Evolutionary conservation across 257 asterid species (phyloP).

Genomic region (Jacaranda mimosifolia): DNA sequence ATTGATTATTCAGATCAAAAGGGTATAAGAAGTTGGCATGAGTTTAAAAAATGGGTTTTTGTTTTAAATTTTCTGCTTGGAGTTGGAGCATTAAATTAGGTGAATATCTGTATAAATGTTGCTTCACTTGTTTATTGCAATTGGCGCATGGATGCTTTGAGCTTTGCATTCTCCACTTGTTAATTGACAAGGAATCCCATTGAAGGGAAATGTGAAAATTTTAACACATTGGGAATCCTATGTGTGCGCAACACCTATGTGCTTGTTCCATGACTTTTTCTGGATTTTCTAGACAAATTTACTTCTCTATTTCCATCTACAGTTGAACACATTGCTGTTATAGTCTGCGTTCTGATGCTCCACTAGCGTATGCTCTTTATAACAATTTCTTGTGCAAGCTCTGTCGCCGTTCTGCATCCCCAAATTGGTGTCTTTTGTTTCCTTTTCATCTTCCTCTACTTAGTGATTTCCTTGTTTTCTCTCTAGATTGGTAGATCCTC

Average conservation of each 20-base stretch:
- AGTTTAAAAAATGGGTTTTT: slow-evolving; percentile 1
- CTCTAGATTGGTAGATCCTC: too few species aligned
- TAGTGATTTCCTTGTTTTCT: too few species aligned
- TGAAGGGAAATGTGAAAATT: neutral
- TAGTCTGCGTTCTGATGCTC: neutral
- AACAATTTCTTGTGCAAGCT: too few species aligned
- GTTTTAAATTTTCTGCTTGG: neutral
- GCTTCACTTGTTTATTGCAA: slow-evolving; percentile 19
- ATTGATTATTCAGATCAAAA: neutral
- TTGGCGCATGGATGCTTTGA: neutral
- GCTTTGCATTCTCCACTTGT: neutral
- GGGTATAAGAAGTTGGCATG: neutral
- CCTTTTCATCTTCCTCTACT: too few species aligned
- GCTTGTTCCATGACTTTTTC: too few species aligned
- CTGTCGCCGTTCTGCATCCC: too few species aligned
- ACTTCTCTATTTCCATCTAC: neutral
- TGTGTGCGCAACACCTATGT: neutral
- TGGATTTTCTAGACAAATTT: too few species aligned
- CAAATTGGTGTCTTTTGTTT: too few species aligned
- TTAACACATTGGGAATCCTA: neutral
- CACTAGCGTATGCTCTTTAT: too few species aligned
- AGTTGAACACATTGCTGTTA: neutral
- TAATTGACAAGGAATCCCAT: neutral
- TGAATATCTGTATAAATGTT: neutral
- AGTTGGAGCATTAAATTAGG: slow-evolving; percentile 4